Percentiles rank a stretch among this genome's conserved stretches.
phyloP scores from a whole-genome alignment of 805 yeast genomes.

The Pichia sporocuriosa region DNA sequence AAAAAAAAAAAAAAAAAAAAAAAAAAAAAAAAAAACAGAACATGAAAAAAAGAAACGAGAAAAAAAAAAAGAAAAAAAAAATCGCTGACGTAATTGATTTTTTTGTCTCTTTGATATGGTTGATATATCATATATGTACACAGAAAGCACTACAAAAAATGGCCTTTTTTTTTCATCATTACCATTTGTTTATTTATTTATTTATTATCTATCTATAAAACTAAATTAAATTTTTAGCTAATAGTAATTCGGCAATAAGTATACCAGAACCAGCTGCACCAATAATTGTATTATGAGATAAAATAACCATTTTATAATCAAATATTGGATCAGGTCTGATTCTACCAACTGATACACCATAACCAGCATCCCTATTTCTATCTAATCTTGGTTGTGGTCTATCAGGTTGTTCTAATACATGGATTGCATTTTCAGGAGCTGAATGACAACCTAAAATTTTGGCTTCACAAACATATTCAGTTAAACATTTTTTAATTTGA shows the following conservation, averaged over 20 bases:
- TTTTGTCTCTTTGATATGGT: too few species aligned
- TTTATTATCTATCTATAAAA: too few species aligned
- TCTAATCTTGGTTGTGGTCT: constrained; percentile 98
- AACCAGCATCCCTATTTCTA: constrained; percentile 91
- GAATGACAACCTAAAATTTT: constrained; percentile 72
- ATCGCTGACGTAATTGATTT: too few species aligned
- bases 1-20: too few species aligned
- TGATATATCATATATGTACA: too few species aligned
- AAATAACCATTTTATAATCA: constrained; percentile 94
- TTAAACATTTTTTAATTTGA: constrained; percentile 61
- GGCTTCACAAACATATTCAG: constrained; percentile 80
- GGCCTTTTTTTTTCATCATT: too few species aligned
- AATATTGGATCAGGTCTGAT: constrained; percentile 88
- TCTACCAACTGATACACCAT: constrained; percentile 92
- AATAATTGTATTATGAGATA: constrained; percentile 93
- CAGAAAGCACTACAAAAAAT: neutral
- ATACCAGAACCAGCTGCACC: constrained; percentile 99
- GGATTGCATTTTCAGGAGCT: constrained; percentile 89
- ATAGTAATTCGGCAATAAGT: constrained; percentile 84
- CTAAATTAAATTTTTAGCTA: constrained; percentile 69
- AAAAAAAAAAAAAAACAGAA: too few species aligned
- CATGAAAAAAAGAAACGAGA: too few species aligned
- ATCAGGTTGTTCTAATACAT: constrained; percentile 82
- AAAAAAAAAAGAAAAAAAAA: too few species aligned
- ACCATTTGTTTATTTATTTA: too few species aligned